Conservation (phyloP, 441 rosid genomes). For the Cnidoscolus chayamansa region DNA sequence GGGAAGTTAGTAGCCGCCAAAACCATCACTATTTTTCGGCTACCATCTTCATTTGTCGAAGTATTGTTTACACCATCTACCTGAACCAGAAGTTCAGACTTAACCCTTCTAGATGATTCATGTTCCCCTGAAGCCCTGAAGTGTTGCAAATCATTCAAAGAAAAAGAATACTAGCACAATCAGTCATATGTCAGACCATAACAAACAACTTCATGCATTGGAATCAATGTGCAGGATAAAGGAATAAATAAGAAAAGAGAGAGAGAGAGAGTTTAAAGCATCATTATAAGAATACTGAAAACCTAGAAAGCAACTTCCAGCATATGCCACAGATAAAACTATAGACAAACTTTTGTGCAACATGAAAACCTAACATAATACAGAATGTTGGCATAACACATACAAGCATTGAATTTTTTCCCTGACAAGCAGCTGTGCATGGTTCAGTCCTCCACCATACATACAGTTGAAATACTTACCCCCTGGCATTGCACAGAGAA, state of each 20-base stretch:
- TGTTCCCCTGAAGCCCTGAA: conserved; percentile 97
- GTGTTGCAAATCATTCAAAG: conserved; percentile 8
- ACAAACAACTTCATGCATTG: conserved; percentile 4
- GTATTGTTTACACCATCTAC: conserved; percentile 95
- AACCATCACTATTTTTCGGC: conserved; percentile 95
- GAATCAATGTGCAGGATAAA: neutral
- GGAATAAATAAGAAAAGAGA: neutral
- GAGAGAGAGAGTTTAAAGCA: neutral
- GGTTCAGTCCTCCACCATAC: neutral
- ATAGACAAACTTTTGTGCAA: neutral
- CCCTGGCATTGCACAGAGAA: conserved; percentile 78
- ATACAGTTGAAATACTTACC: conserved; percentile 39
- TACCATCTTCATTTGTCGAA: conserved; percentile 87
- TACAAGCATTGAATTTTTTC: neutral
- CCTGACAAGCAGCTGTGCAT: neutral
- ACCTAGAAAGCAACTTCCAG: neutral
- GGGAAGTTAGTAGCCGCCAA: conserved; percentile 99
- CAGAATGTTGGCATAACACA: neutral
- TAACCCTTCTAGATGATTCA: conserved; percentile 98
- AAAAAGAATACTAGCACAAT: neutral
- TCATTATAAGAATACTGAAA: neutral
- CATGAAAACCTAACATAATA: neutral
- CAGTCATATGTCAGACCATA: neutral
- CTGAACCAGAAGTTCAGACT: conserved; percentile 99
- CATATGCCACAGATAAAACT: conserved; percentile 4